Base-by-base conservation (phyloP, 306 rosid genomes). In the Castanospermum australe region DNA sequence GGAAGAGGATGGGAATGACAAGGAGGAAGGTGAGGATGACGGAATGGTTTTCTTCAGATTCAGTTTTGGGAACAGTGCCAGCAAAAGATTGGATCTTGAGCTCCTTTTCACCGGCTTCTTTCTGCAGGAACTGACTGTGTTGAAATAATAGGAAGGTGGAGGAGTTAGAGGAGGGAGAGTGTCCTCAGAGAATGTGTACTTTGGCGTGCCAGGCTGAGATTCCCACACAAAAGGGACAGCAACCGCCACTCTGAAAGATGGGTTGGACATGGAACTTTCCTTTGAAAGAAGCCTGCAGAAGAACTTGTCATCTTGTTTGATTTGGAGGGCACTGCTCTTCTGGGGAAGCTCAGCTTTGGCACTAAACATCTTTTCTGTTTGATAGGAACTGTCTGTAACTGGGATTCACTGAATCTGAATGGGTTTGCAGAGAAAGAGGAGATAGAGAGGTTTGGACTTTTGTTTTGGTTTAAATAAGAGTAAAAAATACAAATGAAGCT, bases 171-270 rank as follows among this genome's bases (percentile, higher is more conserved):
- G 98, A 62, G 97, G 97, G 1, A 89, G 82, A 39, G 86, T 44
- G 64, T 57, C 51, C 3, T 87, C 77, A 66, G 86, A 77, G 78
- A 87, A 59, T n/a, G 87, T 84, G 68, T 85, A 52, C 32, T 91
- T 92, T 1, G 99, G 99, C 6, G 98, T 95, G 21, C 99, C 99
- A 56, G 99, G 99, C 50, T 81, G 90, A 67, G 99, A 92, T 62
- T 95, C 99, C 98, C 98, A 95, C 22, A 77, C 59, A 81, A 95
- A 95, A 0, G 99, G 97, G 0, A 95, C 84, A 2, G 90, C 84
- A 4, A 89, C 79, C 1, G 93, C 33, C 36, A 87, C 78, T 78
- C 90, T 89, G 33, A 92, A 87, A 41, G 99, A 93, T 18, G 92
- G 88, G 12, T 83, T 73, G 2, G 94, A 82, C 8, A 82, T 30